These are phyloP conservation scores for Spinellus fusiger DNA, from an alignment of 192 early-diverging fungal genomes.

Conservation along the genomic window DNA sequence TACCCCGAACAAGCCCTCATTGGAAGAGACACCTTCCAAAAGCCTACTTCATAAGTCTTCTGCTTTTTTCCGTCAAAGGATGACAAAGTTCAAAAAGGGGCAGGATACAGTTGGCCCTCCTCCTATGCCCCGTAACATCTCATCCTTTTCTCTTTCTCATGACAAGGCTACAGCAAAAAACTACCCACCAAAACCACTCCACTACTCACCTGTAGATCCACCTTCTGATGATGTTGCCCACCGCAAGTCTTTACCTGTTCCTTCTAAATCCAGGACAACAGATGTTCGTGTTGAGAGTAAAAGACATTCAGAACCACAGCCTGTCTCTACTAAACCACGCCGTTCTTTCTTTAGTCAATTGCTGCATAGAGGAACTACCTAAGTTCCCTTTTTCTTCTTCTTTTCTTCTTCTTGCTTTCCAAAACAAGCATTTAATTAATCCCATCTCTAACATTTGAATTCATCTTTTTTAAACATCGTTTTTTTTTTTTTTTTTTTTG, in stretches of 20 bases:
- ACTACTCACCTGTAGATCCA: slow-evolving; percentile 19
- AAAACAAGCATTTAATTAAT: not conserved
- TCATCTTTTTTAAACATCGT: not conserved
- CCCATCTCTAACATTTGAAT: not conserved
- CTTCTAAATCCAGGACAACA: not conserved
- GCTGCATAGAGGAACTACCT: not conserved
- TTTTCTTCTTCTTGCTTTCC: not conserved
- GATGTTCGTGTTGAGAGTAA: not conserved
- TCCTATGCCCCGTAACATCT: not conserved
- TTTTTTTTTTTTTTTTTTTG: not conserved
- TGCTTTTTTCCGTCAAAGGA: slow-evolving; percentile 1
- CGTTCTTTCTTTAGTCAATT: not conserved
- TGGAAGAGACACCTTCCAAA: not conserved
- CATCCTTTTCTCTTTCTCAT: not conserved
- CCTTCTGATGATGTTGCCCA: not conserved
- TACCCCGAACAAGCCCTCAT: not conserved
- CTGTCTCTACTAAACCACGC: not conserved
- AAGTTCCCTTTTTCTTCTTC: not conserved
- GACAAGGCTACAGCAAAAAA: not conserved
- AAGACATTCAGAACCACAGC: not conserved
- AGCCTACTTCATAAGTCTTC: not conserved
- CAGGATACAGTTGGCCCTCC: not conserved
- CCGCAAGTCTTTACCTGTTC: not conserved
- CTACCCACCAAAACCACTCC: slow-evolving; percentile 24
- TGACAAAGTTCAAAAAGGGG: not conserved